Percentiles rank a stretch among this genome's conserved stretches.
Evolutionary conservation across 306 rosid species (phyloP).

Genomic region (Dicorynia guianensis): DNA sequence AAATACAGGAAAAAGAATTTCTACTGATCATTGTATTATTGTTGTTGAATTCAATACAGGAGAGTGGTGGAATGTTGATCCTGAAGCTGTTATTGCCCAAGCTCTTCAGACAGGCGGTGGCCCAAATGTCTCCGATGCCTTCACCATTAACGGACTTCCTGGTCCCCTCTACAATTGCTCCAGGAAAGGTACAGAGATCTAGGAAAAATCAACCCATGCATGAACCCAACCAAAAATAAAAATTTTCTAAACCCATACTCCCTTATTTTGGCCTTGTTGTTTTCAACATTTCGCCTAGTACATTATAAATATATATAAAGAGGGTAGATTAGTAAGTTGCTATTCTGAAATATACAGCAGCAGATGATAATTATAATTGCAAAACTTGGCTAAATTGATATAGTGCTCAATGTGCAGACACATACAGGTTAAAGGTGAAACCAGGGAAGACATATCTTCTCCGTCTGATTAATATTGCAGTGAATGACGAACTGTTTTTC

Average conservation of each 20-base stretch:
- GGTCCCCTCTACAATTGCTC: conserved; percentile 35
- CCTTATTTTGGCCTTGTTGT: too few relatives aligned
- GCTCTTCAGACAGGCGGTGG: conserved; percentile 36
- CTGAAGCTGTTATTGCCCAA: conserved; percentile 34
- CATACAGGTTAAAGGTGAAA: conserved; percentile 51
- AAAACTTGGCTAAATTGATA: too few relatives aligned
- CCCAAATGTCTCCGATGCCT: conserved; percentile 31
- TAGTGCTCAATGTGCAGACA: conserved; percentile 24
- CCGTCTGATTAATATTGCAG: conserved; percentile 57
- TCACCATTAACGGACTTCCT: conserved; percentile 28
- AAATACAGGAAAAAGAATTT: too few relatives aligned
- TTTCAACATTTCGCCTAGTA: too few relatives aligned
- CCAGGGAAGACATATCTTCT: conserved; percentile 56
- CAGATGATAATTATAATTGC: too few relatives aligned
- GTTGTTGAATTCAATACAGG: conserved; percentile 34
- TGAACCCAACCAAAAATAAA: too few relatives aligned
- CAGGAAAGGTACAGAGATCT: not conserved
- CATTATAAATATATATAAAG: too few relatives aligned
- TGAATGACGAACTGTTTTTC: conserved; percentile 58
- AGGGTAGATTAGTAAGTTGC: too few relatives aligned
- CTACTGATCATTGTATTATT: too few relatives aligned
- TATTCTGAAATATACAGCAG: too few relatives aligned
- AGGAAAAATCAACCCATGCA: too few relatives aligned
- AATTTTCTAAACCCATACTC: too few relatives aligned
- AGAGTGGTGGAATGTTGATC: conserved; percentile 53